Evolutionary conservation across 106 monocot genomes (phyloP).

Genomic region (Allium fistulosum): DNA sequence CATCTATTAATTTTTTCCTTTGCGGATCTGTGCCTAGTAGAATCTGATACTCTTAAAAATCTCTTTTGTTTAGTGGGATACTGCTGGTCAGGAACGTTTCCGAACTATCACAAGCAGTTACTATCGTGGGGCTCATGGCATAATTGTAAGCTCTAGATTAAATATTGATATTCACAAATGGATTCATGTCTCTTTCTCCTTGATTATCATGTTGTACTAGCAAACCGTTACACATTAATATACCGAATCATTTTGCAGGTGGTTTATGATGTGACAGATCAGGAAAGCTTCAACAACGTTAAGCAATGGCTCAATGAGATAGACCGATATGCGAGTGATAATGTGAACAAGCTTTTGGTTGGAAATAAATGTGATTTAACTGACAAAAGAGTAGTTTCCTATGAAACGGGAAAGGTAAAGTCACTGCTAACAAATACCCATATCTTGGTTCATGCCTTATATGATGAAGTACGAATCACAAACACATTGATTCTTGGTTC

Average conservation of each 20-base stretch:
- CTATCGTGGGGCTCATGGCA: slow-evolving; percentile 52
- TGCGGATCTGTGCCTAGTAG: not conserved
- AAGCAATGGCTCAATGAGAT: slow-evolving; percentile 63
- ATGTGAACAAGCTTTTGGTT: slow-evolving; percentile 61
- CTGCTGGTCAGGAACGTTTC: slow-evolving; percentile 55
- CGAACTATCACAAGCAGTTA: slow-evolving; percentile 57
- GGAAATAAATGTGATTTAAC: slow-evolving; percentile 55
- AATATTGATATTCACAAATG: too few relatives aligned
- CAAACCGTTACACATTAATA: not conserved
- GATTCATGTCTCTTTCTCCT: not conserved
- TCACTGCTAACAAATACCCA: not conserved
- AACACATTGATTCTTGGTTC: not conserved
- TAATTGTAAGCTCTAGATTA: slow-evolving; percentile 12
- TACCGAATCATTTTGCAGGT: slow-evolving; percentile 18
- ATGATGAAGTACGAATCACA: not conserved
- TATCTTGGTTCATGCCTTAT: not conserved
- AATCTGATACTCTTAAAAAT: not conserved
- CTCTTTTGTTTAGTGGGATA: slow-evolving; percentile 33
- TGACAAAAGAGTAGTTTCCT: slow-evolving; percentile 42
- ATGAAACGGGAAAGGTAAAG: slow-evolving; percentile 49
- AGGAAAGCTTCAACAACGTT: slow-evolving; percentile 57
- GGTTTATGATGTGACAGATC: slow-evolving; percentile 62
- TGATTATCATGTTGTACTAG: not conserved
- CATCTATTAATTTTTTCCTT: not conserved
- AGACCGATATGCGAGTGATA: slow-evolving; percentile 57